Conservation (phyloP, 2,329 filamentous ascomycete genomes). For the Westerdykella sp. region DNA sequence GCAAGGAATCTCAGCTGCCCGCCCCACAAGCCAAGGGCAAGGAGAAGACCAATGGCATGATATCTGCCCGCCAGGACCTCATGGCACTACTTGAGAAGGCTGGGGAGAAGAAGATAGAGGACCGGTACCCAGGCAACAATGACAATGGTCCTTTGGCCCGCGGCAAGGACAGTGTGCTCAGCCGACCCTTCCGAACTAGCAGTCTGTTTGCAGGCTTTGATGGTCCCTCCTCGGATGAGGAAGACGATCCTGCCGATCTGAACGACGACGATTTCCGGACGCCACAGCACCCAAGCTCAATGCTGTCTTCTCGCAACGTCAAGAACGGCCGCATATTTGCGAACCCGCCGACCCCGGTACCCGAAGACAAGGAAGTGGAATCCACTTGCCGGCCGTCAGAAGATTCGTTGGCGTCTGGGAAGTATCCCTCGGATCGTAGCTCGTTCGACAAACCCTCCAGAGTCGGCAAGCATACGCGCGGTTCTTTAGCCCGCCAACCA, state of each 20-base stretch:
- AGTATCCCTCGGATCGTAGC: constrained; percentile 19
- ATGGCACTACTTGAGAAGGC: constrained; percentile 24
- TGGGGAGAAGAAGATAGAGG: constrained; percentile 41
- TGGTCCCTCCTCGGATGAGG: constrained; percentile 50
- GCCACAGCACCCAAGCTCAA: constrained; percentile 40
- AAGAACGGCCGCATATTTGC: constrained; percentile 42
- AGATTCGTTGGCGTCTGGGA: constrained; percentile 21
- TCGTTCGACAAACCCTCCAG: constrained; percentile 34
- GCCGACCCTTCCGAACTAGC: constrained; percentile 68
- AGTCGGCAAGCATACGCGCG: constrained; percentile 29
- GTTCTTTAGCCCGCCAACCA: constrained; percentile 36
- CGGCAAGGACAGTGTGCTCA: constrained; percentile 53
- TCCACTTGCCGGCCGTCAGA: constrained; percentile 25
- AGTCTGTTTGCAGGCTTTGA: constrained; percentile 86
- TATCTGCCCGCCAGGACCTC: constrained; percentile 26
- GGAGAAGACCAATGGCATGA: constrained; percentile 12
- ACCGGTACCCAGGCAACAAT: constrained; percentile 72
- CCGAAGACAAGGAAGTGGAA: constrained; percentile 37
- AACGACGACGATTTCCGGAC: constrained; percentile 57
- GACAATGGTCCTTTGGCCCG: constrained; percentile 67
- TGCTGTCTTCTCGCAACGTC: constrained; percentile 41
- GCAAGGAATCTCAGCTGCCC: constrained; percentile 7
- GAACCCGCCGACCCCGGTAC: constrained; percentile 38
- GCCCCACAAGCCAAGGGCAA: constrained; percentile 2
- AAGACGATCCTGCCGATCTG: constrained; percentile 54